Evolutionary conservation across 257 asterid genomes (phyloP).

Genomic region (Verbascum thapsus): DNA sequence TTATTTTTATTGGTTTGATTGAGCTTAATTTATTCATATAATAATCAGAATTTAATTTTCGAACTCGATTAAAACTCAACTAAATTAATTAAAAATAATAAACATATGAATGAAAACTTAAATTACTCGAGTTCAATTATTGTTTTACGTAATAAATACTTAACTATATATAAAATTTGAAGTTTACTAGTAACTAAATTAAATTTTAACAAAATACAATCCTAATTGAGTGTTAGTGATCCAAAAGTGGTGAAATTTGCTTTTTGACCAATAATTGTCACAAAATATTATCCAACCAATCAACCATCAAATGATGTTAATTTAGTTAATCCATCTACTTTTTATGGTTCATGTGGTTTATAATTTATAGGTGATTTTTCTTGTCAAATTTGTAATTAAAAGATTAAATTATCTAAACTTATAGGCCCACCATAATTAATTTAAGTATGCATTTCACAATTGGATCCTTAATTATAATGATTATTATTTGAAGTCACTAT

Average conservation of each 20-base stretch:
- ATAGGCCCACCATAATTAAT: constrained; percentile 22
- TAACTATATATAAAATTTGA: too few species aligned
- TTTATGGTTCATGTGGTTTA: constrained; percentile 10
- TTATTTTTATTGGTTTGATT: too few species aligned
- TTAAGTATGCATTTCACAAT: constrained; percentile 13
- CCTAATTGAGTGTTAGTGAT: too few species aligned
- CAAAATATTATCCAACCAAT: constrained; percentile 4
- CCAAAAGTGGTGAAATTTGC: constrained; percentile 13
- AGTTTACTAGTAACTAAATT: too few species aligned
- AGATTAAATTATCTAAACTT: not conserved
- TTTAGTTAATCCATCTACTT: not conserved
- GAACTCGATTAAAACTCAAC: too few species aligned
- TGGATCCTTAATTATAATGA: not conserved
- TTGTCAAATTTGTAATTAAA: constrained; percentile 26
- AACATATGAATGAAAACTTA: too few species aligned
- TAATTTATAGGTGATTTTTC: constrained; percentile 24
- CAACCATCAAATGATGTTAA: constrained; percentile 17
- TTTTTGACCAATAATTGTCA: constrained; percentile 15
- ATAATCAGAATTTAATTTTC: too few species aligned
- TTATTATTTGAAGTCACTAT: constrained; percentile 35
- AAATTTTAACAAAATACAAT: too few species aligned
- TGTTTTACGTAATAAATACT: too few species aligned
- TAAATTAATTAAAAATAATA: too few species aligned
- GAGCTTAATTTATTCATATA: too few species aligned
- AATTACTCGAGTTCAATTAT: too few species aligned